phyloP scores from a whole-genome alignment of 202 grass and related monocot genomes.

The Digitaria exilis region DNA sequence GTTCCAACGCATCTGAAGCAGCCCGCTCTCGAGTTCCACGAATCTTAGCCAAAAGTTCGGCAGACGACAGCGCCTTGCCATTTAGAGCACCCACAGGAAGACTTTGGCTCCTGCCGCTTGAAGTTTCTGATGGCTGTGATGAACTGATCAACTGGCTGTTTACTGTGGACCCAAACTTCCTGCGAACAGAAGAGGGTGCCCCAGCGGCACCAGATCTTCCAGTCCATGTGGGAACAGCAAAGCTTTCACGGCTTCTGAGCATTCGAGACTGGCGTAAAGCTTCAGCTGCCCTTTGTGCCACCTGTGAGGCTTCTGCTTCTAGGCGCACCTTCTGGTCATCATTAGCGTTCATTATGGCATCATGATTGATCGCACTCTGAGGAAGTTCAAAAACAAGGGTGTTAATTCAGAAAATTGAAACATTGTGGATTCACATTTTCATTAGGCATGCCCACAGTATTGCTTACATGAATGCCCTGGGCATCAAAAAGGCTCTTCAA shows the following conservation, averaged over 20 bases:
- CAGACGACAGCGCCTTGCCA: constrained; percentile 71
- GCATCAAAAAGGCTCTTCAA: constrained; percentile 77
- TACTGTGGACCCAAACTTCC: constrained; percentile 72
- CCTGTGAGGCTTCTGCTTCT: constrained; percentile 77
- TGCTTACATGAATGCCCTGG: constrained; percentile 89
- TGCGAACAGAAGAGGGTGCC: constrained; percentile 49
- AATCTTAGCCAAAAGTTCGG: constrained; percentile 78
- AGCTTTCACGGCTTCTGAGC: constrained; percentile 73
- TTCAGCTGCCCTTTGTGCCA: constrained; percentile 87
- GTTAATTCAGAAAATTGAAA: constrained; percentile 22
- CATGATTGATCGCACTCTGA: constrained; percentile 93
- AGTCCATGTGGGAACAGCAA: constrained; percentile 88
- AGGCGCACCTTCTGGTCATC: constrained; percentile 75
- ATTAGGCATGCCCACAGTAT: constrained; percentile 1
- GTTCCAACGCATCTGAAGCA: constrained; percentile 72
- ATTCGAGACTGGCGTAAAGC: constrained; percentile 77
- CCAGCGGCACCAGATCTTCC: constrained; percentile 78
- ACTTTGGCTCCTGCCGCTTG: constrained; percentile 46
- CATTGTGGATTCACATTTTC: background rate
- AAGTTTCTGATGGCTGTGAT: constrained; percentile 47
- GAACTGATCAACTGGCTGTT: constrained; percentile 49
- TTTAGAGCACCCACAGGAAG: constrained; percentile 66
- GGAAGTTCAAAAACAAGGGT: constrained; percentile 11
- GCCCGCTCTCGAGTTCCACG: constrained; percentile 70
- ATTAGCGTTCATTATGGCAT: constrained; percentile 88